Base-by-base conservation (phyloP, 139 green algal genomes). In the Coccomyxa sp. region DNA sequence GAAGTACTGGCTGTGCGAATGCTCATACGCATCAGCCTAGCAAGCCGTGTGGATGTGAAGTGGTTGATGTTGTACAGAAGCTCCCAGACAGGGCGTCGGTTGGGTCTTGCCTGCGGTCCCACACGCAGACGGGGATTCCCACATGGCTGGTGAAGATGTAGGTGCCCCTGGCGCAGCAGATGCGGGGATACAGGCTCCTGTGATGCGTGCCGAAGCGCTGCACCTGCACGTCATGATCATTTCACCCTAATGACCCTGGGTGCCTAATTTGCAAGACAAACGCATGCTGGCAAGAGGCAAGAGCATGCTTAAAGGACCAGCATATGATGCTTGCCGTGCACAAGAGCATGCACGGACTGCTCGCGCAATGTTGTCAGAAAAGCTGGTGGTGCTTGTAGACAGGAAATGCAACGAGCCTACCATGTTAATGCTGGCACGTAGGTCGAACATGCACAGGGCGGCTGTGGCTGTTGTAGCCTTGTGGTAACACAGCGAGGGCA, bases 141-240 rank as follows among this genome's bases (percentile, higher is more conserved):
- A 44, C 73, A 6, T 78, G 73, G 73, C 73, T 78, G 39, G 73
- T 78, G 73, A 78, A 70, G 8, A 78, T 35, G 40, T 70, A 78
- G 39, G 55, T 40, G 10, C 34, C 36, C 38, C 73, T 39, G 12
- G 73, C 73, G 14, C 35, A 44, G 36, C 41, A 36, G 24, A 78
- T 55, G 31, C 40, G 35, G n/a, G 73, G 73, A 44, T 78, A 78
- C 41, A 78, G 40, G 41, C 73, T 78, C 36, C 73, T 64, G 24
- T 38, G 69, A 6, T 44, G 16, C 16, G 70, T 55, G 14, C 10
- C 36, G 22, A 55, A 55, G 4, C 16, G 37, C 24, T 29, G 8
- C 69, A 74, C 69, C 69, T n/a, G 69, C 69, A 38, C n/a, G 50
- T 14, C 14, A 64, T 64, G 50, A 64, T 14, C 18, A 18, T 64